Base-by-base conservation (phyloP, 768 basidiomycete genomes). In the Trametes gibbosa region DNA sequence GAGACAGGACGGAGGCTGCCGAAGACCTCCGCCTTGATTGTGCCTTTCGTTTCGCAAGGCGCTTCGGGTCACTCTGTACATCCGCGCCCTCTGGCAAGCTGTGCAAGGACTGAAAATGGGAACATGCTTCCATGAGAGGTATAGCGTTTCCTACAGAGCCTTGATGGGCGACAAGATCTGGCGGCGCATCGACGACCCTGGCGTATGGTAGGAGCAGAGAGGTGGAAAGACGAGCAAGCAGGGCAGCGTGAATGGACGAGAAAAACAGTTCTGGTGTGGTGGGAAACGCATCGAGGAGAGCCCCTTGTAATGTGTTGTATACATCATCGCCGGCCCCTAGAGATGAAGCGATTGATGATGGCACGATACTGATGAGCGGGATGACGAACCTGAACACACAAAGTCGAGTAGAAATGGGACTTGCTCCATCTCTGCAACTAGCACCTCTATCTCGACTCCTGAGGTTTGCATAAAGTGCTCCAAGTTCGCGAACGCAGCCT, bases 11-110 rank as follows among this genome's bases (percentile, higher is more conserved):
- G 23, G 48, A 32, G 45, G 23, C 37, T 23, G 39, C 12, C 8
- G 50, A 29, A 12, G 34, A 41, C 45, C 62, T 51, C 32, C 65
- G 53, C 34, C 54, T 50, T 59, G 66, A 65, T 21, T 64, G 58
- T 16, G 6, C 17, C 29, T 47, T 51, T 46, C 42, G 43, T 21
- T 53, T 52, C 8, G 32, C 53, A n/a, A 42, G 1, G 7, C 52
- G 24, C 25, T 42, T 45, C 19, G 46, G 50, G 25, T 53, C 58
- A 6, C 29, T 34, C 23, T 16, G 17, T 12, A 13, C 4, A 13
- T 59, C 21, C 23, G 10, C 32, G 29, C 27, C 23, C 25, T 29
- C 25, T 14, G 46, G 24, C 12, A 27, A 5, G 2, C 16, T 34
- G 1, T 2, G 24, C 16, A 10, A 9, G 27, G 32, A 48, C 25